phyloP scores from a whole-genome alignment of 1,284 basidiomycete species.

The Laetiporus sulphureus region DNA sequence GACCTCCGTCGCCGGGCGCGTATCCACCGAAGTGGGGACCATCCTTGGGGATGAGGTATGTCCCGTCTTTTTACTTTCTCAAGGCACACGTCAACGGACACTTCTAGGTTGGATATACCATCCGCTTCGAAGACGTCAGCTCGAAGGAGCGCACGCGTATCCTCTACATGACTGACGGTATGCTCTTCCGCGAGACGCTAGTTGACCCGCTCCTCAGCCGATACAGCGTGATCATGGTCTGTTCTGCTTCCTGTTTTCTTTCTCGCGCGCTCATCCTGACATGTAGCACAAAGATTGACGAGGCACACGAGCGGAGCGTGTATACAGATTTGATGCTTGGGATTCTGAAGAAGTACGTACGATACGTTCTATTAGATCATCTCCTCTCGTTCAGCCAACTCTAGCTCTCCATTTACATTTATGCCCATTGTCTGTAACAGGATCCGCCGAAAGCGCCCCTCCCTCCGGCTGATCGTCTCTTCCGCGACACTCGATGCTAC shows the following conservation, averaged over 20 bases:
- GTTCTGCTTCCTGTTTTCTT: slow-evolving; percentile 17
- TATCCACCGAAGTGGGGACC: slow-evolving; percentile 85
- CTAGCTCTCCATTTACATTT: background rate
- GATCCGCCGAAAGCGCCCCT: slow-evolving; percentile 84
- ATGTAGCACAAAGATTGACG: slow-evolving; percentile 66
- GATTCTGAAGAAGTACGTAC: slow-evolving; percentile 77
- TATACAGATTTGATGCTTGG: slow-evolving; percentile 94
- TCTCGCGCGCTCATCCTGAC: slow-evolving; percentile 12
- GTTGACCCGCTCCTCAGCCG: slow-evolving; percentile 83
- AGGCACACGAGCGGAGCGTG: slow-evolving; percentile 93
- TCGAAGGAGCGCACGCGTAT: slow-evolving; percentile 80
- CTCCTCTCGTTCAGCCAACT: too few relatives aligned
- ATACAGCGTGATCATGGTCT: slow-evolving; percentile 93
- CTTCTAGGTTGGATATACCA: slow-evolving; percentile 88
- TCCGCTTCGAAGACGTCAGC: slow-evolving; percentile 94
- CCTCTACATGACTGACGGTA: slow-evolving; percentile 96
- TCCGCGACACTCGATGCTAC: slow-evolving; percentile 94
- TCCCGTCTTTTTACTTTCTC: slow-evolving; percentile 6
- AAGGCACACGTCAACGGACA: background rate
- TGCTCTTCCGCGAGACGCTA: slow-evolving; percentile 93
- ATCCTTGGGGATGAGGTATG: slow-evolving; percentile 86
- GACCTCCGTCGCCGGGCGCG: slow-evolving; percentile 87
- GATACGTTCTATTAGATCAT: background rate
- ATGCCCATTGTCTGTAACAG: slow-evolving; percentile 32
- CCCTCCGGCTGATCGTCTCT: slow-evolving; percentile 86